Percentiles rank a stretch among this genome's conserved stretches.
Evolutionary conservation across 108 stramenopile species (phyloP).

Genomic region (Cyclotella choctawhatcheeana): DNA sequence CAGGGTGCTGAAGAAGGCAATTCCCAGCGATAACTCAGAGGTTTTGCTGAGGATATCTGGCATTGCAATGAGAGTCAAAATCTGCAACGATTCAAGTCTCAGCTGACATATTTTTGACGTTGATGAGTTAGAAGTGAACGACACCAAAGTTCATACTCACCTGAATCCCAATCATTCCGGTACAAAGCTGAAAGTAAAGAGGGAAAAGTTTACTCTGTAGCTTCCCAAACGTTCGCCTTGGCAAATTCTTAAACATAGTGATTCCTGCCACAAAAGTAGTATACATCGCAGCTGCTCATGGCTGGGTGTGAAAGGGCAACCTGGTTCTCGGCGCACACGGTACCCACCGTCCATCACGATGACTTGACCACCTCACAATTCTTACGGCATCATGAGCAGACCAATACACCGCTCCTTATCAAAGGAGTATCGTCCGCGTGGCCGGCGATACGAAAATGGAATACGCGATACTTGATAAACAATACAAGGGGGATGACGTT

Average conservation of each 20-base stretch:
- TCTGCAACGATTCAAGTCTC: too few relatives aligned
- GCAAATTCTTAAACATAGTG: constrained; percentile 85
- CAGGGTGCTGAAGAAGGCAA: constrained; percentile 59
- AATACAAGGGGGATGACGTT: constrained; percentile 37
- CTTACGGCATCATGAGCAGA: constrained; percentile 63
- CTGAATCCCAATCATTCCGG: constrained; percentile 60
- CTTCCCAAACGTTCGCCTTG: constrained; percentile 81
- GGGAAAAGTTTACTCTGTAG: constrained; percentile 86
- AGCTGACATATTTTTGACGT: neutral
- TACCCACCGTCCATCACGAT: constrained; percentile 31
- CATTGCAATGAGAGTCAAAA: constrained; percentile 50
- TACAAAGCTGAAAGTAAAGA: constrained; percentile 68
- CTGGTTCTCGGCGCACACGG: constrained; percentile 55
- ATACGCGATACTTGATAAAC: constrained; percentile 29
- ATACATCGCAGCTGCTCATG: constrained; percentile 65
- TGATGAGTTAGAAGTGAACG: too few relatives aligned
- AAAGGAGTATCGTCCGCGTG: constrained; percentile 63
- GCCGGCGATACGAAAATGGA: constrained; percentile 69
- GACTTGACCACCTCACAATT: constrained; percentile 59
- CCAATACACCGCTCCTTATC: constrained; percentile 73
- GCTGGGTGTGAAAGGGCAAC: too few relatives aligned
- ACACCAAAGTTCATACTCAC: too few relatives aligned
- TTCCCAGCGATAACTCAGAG: constrained; percentile 53
- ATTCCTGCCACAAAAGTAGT: constrained; percentile 84
- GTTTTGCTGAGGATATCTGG: constrained; percentile 49